Conservation (phyloP, 2,329 filamentous ascomycete species). For the Tolypocladium tropicale region DNA sequence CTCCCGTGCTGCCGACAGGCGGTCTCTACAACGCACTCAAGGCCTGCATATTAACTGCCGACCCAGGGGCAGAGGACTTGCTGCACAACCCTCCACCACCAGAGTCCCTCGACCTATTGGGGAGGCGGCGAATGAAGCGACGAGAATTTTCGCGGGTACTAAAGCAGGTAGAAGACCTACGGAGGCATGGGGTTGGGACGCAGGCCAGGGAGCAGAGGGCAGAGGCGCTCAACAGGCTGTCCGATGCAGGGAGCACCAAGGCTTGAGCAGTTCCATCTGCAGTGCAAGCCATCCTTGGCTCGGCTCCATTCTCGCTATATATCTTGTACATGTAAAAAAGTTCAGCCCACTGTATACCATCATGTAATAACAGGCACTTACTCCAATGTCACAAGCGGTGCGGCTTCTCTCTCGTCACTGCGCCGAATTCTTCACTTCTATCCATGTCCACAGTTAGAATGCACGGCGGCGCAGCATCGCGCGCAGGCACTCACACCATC, state of each 20-base stretch:
- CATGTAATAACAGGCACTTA: neutral
- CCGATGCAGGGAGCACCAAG: neutral
- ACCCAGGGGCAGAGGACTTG: conserved; percentile 34
- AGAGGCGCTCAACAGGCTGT: conserved; percentile 5
- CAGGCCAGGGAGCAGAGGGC: conserved; percentile 8
- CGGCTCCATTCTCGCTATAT: neutral
- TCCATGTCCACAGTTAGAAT: neutral
- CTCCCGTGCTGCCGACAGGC: conserved; percentile 33
- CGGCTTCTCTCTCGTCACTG: neutral
- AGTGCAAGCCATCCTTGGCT: neutral
- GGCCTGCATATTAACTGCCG: conserved; percentile 43
- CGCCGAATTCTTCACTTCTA: neutral
- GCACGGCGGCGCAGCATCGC: neutral
- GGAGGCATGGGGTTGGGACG: conserved; percentile 3
- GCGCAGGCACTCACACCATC: conserved; percentile 10
- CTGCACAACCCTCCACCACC: conserved; percentile 8
- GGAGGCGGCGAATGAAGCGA: conserved; percentile 12
- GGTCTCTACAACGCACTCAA: conserved; percentile 37
- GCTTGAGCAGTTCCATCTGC: neutral
- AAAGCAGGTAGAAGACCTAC: conserved; percentile 17
- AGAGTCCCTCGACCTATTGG: conserved; percentile 4
- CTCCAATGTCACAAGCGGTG: neutral
- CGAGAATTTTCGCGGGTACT: conserved; percentile 22
- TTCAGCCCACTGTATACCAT: no score
- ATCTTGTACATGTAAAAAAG: neutral